Conservation (phyloP, 148 eudicot genomes). For the Agrostemma githago region DNA sequence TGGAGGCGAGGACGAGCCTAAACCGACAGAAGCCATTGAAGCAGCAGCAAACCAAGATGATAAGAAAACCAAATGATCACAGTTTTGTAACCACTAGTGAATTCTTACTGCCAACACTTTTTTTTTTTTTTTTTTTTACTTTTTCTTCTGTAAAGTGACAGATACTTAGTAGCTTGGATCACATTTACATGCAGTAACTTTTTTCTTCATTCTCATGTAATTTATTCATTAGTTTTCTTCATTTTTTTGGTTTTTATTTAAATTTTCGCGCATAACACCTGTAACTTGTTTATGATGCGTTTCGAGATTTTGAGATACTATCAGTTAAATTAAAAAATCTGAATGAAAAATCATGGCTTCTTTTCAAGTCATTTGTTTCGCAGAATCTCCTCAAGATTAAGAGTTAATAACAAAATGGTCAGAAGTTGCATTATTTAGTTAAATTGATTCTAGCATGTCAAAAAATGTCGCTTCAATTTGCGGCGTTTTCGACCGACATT, state of each 20-base stretch:
- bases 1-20: slow-evolving; percentile 72
- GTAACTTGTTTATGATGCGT: not conserved
- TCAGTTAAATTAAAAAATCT: not conserved
- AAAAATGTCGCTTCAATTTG: no score
- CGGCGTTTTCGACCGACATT: no score
- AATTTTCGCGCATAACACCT: no score
- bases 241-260: not conserved
- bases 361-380: not conserved
- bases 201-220: not conserved
- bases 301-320: not conserved
- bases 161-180: slow-evolving; percentile 15
- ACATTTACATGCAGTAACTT: not conserved
- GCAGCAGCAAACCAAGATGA: slow-evolving; percentile 47
- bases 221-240: not conserved
- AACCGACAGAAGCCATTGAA: slow-evolving; percentile 35
- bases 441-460: no score
- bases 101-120: slow-evolving; percentile 10
- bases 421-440: no score
- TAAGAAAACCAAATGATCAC: slow-evolving; percentile 83
- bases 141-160: slow-evolving; percentile 32
- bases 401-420: no score
- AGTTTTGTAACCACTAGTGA: slow-evolving; percentile 18
- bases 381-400: no score
- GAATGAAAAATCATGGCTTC: not conserved
- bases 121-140: not conserved